These are phyloP conservation scores for Fomitopsis betulina DNA, from an alignment of 1,284 basidiomycete genomes.

Conservation along the genomic window DNA sequence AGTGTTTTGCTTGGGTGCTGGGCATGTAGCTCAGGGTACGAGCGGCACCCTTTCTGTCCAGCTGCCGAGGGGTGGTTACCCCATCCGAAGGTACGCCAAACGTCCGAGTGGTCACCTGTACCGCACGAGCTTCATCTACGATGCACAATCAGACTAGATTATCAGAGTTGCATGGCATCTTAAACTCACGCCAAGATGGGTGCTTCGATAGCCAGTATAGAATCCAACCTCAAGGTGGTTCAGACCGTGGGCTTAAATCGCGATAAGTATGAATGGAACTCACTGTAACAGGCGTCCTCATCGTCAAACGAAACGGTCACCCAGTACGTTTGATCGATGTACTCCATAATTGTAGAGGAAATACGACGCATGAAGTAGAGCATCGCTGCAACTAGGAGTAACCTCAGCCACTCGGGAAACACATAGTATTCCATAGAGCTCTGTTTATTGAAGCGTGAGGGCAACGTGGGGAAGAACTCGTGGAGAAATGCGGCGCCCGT, in stretches of 20 bases:
- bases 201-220: slow-evolving; percentile 32
- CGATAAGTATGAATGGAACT: slow-evolving; percentile 15
- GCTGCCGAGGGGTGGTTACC: slow-evolving; percentile 10
- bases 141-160: neutral
- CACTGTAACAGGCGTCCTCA: slow-evolving; percentile 53
- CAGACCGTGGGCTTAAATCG: too few relatives aligned
- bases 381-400: slow-evolving; percentile 55
- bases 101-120: slow-evolving; percentile 26
- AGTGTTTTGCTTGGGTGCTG: slow-evolving; percentile 22
- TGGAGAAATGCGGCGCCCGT: too few relatives aligned
- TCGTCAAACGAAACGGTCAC: slow-evolving; percentile 60
- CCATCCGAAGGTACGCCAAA: slow-evolving; percentile 18
- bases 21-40: slow-evolving; percentile 27
- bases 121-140: slow-evolving; percentile 25
- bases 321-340: slow-evolving; percentile 48
- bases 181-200: slow-evolving; percentile 26
- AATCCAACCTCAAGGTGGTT: slow-evolving; percentile 16
- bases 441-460: too few relatives aligned
- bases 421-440: slow-evolving; percentile 22
- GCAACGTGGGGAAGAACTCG: too few relatives aligned
- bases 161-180: neutral
- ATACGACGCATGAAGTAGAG: slow-evolving; percentile 54
- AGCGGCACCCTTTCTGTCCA: slow-evolving; percentile 17
- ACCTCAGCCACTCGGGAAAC: slow-evolving; percentile 59
- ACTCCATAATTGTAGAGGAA: slow-evolving; percentile 37